Base-by-base conservation (phyloP, 2,329 filamentous ascomycete species). In the Cercospora sp. region DNA sequence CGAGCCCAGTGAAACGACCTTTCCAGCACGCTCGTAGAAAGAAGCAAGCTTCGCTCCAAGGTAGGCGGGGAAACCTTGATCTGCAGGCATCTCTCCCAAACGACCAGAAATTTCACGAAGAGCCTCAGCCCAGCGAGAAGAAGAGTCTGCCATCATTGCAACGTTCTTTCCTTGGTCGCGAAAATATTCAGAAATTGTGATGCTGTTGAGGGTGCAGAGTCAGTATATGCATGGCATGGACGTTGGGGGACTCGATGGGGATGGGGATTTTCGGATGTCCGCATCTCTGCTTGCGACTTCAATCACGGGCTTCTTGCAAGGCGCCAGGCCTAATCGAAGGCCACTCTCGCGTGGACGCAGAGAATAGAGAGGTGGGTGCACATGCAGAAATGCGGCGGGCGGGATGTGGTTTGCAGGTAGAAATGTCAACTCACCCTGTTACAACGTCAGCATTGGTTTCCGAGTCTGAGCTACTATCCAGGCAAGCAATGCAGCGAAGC, bases 61-160 rank as follows among this genome's bases (percentile, higher is more conserved):
- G 80, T 99, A 99, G 62, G 95, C 95, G 57, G 95, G 95, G 90
- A 97, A 99, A 89, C 95, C 95, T 83, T 99, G 95, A 81, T 99
- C 95, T 81, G 95, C 95, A 83, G 95, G 95, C 95, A 99, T 99
- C 82, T 99, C 95, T 86, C 95, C 95, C 69, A 99, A 86, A 87
- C 95, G 95, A 86, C 95, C 95, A 36, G 95, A 99, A 80, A 99
- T 90, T 82, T 99, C 95, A 91, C 95, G 93, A 80, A 99, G 88
- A 78, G 95, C 95, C 84, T 99, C 95, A 72, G 95, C 95, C 95
- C 95, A 99, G 73, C 95, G 93, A 64, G 95, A 99, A 63, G 94
- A 91, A 16, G 95, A 98, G 82, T 99, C 95, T 72, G 95, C 95
- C 95, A 99, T 99, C 95, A 99, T 99, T 76, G 95, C 94, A 45